Evolutionary conservation across 805 yeast species (phyloP).

Genomic region (Candida broadrunensis): DNA sequence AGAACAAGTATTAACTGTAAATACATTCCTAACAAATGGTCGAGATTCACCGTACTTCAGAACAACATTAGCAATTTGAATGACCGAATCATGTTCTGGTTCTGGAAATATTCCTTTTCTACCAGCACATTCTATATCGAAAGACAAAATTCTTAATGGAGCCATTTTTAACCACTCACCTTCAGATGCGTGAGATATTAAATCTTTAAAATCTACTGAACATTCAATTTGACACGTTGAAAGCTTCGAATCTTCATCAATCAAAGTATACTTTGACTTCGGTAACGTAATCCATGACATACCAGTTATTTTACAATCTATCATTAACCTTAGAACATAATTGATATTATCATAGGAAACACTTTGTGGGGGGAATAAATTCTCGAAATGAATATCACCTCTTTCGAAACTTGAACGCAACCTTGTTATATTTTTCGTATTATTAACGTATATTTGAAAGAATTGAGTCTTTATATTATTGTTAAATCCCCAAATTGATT

Average conservation of each 20-base stretch:
- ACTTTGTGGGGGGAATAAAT: conserved; percentile 55
- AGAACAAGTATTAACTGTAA: conserved; percentile 87
- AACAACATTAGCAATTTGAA: conserved; percentile 95
- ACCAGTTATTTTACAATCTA: conserved; percentile 89
- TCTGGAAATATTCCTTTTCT: conserved; percentile 97
- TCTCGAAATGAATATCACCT: conserved; percentile 68
- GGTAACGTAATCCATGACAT: conserved; percentile 98
- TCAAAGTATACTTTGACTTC: conserved; percentile 57
- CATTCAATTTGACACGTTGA: conserved; percentile 90
- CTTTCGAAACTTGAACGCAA: conserved; percentile 80
- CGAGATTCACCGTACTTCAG: conserved; percentile 75
- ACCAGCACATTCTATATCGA: conserved; percentile 98
- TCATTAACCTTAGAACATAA: conserved; percentile 80
- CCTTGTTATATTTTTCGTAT: conserved; percentile 64
- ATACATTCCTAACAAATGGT: conserved; percentile 93
- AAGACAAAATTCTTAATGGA: conserved; percentile 87
- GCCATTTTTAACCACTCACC: conserved; percentile 94
- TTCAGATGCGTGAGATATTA: conserved; percentile 81
- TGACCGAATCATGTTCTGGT: conserved; percentile 87
- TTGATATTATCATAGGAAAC: conserved; percentile 90
- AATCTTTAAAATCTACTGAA: conserved; percentile 59
- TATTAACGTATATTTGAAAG: conserved; percentile 65
- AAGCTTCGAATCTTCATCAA: conserved; percentile 37
- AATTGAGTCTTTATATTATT: conserved; percentile 78
- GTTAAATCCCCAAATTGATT: conserved; percentile 91